A percentile compares a stretch with the other conserved stretches of the same genome.
phyloP scores from a whole-genome alignment of 176 grass and related monocot species.

The Oryza officinalis region DNA sequence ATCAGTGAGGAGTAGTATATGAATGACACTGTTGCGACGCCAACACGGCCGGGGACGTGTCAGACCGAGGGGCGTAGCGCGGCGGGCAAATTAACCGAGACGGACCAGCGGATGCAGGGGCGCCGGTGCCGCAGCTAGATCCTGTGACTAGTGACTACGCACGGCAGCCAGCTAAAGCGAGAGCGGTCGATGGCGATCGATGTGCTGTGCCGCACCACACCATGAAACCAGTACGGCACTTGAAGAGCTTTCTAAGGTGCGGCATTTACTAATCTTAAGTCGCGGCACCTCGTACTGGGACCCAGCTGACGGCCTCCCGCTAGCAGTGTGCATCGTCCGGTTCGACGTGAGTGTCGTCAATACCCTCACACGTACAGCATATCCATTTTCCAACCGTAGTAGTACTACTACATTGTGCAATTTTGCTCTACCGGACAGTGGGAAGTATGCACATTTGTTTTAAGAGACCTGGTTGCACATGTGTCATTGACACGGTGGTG shows the following conservation, averaged over 20 bases:
- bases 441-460: too few species aligned
- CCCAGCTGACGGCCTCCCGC: not conserved
- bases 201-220: not conserved
- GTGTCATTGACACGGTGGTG: not conserved
- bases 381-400: too few species aligned
- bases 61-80: not conserved
- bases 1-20: too few species aligned
- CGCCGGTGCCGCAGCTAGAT: not conserved
- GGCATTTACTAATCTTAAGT: not conserved
- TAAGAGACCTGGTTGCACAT: too few species aligned
- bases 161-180: too few species aligned
- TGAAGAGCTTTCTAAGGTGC: not conserved
- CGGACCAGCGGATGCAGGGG: not conserved
- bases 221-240: not conserved
- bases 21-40: not conserved
- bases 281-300: not conserved
- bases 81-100: not conserved
- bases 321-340: not conserved
- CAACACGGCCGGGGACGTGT: not conserved
- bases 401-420: too few species aligned
- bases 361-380: too few species aligned
- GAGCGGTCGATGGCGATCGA: too few species aligned
- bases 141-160: not conserved
- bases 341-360: too few species aligned
- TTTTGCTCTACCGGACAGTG: not conserved